Base-by-base conservation (phyloP, 805 yeast species). In the Kurtzmaniella fragi region DNA sequence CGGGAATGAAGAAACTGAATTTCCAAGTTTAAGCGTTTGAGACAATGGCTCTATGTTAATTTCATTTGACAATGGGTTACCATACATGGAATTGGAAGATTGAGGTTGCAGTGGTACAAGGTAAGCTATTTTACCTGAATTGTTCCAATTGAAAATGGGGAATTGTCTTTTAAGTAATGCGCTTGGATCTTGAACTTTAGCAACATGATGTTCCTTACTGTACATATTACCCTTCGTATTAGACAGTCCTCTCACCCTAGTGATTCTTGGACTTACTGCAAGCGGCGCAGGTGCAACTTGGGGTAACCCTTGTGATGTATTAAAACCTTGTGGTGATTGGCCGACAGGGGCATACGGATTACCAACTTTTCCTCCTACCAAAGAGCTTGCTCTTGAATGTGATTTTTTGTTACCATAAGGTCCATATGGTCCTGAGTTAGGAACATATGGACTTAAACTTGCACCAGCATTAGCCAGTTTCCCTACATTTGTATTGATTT, bases 61-160 rank as follows among this genome's bases (percentile, higher is more conserved):
- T 14, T 54, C 28, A 2, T 44, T 45, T 1, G 46, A 16, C 3
- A 50, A 52, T 9, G 43, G 46, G 9, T 42, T 54, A 8, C 80
- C 61, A 1, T 62, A 62, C 5, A 82, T 49, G 2, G 48, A 49
- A 14, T 55, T 50, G 59, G 48, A 58, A 54, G 28, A 64, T 57
- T 23, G 46, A 38, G 10, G 40, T 39, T n/a, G 39, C 42, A 5
- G 31, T 5, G 70, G 69, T 13, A 61, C 47, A 37, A 67, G 49
- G 15, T 42, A 40, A 1, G 50, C 60, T 3, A 56, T 56, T n/a
- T 52, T 56, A 23, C 53, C 56, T 1, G 67, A 56, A 23, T 47
- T 43, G 37, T 64, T 57, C 84, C 93, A 88, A 42, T 73, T 69
- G 54, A 86, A 83, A 27, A 88, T 54, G 0, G 96, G 95, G 60